Base-by-base conservation (phyloP, 148 eudicot species). In the Euryodendron excelsum region DNA sequence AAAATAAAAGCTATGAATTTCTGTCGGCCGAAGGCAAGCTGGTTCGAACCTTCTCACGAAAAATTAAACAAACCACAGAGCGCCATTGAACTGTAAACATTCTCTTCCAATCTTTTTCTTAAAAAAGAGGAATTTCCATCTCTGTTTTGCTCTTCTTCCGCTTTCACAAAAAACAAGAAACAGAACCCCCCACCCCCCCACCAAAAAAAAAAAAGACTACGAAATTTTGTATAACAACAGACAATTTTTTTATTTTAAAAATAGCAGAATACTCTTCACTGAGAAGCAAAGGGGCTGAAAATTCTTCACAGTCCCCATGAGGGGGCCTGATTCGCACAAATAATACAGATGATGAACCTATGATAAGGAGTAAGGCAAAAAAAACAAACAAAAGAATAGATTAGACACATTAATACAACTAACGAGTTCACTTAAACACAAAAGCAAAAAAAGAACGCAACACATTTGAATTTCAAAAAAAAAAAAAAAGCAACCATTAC, bases 271-370 rank as follows among this genome's bases (percentile, higher is more conserved):
- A 36, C 73, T 65, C 71, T 70, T 52, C 79, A 77, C 34, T 53
- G 45, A 53, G 67, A 77, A 86, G 60, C 69, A 83, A 59, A 23
- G 86, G 84, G 63, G 39, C 77, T 11, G 82, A 36, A 39, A 28
- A 52, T 72, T 79, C 44, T 71, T 61, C n/a, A 79, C 77, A 59
- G 55, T 59, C 60, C 60, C 68, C 58, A 28, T 27, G 30, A 53
- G 37, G 10, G 45, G 13, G 23, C 25, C 63, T 76, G 60, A 50
- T 71, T 58, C 50, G 63, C 63, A 79, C 75, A 72, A 72, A 50
- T 33, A 36, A 31, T 28, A 70, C 56, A 59, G 13, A 44, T 14
- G 47, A 44, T 14, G 47, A 44, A 37, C 21, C 56, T 79, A 63
- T 18, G 55, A 17, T 37, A 68, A 66, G 1, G 27, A 79, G 36